Evolutionary conservation across 1,284 basidiomycete species (phyloP).

Genomic region (Ceratobasidium sp.): DNA sequence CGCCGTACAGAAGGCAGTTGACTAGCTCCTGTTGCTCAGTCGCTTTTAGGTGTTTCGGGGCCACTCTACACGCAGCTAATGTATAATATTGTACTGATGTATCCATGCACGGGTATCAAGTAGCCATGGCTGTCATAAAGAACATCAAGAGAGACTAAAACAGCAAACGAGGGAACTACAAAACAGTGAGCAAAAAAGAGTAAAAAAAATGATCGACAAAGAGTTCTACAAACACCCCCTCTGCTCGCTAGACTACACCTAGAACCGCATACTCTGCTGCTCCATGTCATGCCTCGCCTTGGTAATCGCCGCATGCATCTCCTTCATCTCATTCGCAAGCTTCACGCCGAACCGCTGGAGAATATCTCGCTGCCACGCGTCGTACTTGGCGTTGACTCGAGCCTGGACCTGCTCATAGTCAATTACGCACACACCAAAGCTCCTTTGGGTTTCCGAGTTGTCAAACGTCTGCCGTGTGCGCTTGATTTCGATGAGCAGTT

Average conservation of each 20-base stretch:
- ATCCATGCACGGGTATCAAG: conserved; percentile 44
- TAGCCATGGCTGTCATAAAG: conserved; percentile 44
- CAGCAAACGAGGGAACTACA: conserved; percentile 44
- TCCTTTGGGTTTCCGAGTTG: conserved; percentile 91
- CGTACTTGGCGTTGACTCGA: conserved; percentile 98
- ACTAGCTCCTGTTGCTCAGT: not conserved
- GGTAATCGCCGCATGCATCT: conserved; percentile 90
- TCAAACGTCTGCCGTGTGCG: conserved; percentile 96
- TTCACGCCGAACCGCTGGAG: conserved; percentile 91
- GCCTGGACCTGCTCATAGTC: conserved; percentile 98
- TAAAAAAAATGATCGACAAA: conserved; percentile 31
- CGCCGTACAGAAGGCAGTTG: conserved; percentile 63
- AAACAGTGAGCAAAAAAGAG: conserved; percentile 34
- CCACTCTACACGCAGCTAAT: conserved; percentile 39
- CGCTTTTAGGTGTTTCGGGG: not conserved
- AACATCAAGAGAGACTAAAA: conserved; percentile 36
- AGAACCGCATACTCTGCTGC: conserved; percentile 62
- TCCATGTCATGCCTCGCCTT: conserved; percentile 96
- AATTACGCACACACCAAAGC: conserved; percentile 92
- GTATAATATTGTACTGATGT: conserved; percentile 45
- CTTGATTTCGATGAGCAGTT: conserved; percentile 95
- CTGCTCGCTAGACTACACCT: not conserved
- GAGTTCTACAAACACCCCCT: not conserved
- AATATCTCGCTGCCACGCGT: conserved; percentile 96
- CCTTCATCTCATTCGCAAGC: conserved; percentile 94